Evolutionary conservation across 2,329 filamentous ascomycete genomes (phyloP).

Genomic region (Epichloe gansuensis): DNA sequence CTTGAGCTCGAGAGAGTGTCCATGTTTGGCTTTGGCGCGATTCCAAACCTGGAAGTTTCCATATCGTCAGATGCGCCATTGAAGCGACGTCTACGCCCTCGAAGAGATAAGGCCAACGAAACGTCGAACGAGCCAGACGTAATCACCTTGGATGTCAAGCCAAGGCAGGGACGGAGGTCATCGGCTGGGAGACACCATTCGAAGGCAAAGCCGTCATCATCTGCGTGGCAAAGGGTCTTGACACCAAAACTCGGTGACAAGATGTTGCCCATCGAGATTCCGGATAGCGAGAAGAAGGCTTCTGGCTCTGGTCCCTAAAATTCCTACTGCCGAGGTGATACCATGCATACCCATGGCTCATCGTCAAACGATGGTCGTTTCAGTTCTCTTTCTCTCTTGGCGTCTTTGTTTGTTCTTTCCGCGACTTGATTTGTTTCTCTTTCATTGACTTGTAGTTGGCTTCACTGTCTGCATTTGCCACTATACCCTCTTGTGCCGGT

Average conservation of each 20-base stretch:
- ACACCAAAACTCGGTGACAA: not conserved
- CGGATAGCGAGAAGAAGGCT: conserved; percentile 1
- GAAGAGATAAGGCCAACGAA: not conserved
- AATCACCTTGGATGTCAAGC: not conserved
- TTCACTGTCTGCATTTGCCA: not conserved
- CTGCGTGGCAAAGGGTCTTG: not conserved
- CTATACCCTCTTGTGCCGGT: not conserved
- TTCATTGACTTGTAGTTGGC: not conserved
- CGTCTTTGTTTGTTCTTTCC: not conserved
- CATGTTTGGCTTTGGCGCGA: conserved; percentile 11
- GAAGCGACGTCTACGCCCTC: conserved; percentile 6
- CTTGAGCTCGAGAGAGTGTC: conserved; percentile 3
- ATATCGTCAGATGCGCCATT: conserved; percentile 3
- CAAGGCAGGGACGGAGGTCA: not conserved
- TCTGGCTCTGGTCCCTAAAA: not conserved
- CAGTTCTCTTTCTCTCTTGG: not conserved
- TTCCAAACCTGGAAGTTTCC: conserved; percentile 8
- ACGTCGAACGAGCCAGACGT: not conserved
- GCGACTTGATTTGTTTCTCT: not conserved
- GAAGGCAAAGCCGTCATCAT: not conserved
- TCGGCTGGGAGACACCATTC: not conserved
- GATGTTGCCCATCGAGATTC: not conserved
- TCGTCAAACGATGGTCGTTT: not conserved
- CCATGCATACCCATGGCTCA: too few species aligned
- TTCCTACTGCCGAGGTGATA: too few species aligned